Conservation (phyloP, 148 eudicot genomes). For the Oxyria digyna region DNA sequence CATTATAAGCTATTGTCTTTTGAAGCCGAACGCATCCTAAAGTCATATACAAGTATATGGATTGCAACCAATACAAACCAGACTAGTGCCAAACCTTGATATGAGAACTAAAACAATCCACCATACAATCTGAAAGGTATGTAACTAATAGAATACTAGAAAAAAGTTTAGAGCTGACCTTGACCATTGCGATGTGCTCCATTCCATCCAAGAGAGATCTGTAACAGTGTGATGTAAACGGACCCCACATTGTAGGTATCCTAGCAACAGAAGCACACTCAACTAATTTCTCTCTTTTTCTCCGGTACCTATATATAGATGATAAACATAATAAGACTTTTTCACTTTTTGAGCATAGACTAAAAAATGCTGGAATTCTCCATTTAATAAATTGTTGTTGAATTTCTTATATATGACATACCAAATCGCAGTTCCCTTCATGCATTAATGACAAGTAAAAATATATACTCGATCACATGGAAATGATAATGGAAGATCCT, state of each 20-base stretch:
- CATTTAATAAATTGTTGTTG: not conserved
- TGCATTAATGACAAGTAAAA: not conserved
- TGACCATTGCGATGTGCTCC: conserved; percentile 70
- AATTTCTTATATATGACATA: not conserved
- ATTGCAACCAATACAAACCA: not conserved
- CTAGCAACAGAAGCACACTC: conserved; percentile 56
- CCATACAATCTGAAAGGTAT: not conserved
- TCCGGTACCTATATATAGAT: conserved; percentile 44
- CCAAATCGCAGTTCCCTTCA: not conserved
- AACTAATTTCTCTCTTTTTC: conserved; percentile 48
- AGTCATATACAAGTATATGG: no score
- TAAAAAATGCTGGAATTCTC: not conserved
- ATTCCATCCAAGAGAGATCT: conserved; percentile 54
- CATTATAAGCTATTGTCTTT: no score
- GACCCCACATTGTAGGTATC: conserved; percentile 66
- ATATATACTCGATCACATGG: not conserved
- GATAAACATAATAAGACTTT: not conserved
- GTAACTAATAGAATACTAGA: not conserved
- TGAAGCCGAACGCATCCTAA: no score
- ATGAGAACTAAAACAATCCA: not conserved
- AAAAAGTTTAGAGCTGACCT: conserved; percentile 24
- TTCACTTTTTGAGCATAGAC: not conserved
- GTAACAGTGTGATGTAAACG: conserved; percentile 47
- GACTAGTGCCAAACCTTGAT: not conserved
- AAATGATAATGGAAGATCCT: no score